Evolutionary conservation across 73 alveolate species (phyloP), one percentile per base, ranked within the genome.

Genomic region (Diophrys appendiculata): DNA sequence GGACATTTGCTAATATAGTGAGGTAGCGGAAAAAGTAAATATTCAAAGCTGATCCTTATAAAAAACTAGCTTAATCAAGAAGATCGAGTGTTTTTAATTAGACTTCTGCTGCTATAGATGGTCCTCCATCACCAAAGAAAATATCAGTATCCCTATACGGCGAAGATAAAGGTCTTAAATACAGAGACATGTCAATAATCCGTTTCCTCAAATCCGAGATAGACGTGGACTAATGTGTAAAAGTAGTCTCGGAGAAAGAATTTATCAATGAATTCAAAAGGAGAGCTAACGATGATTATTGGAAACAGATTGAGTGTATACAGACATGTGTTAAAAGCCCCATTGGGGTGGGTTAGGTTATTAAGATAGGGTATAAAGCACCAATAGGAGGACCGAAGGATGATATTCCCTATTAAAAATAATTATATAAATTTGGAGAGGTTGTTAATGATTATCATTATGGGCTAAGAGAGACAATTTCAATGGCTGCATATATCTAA

Each of bases 261-360:
- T 79, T 79, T 35, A 79, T 79, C 25, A 68, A 79, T 68, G 88
- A 79, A 54, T 79, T 79, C 34, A 68, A 76, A 52, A 73, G 88
- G 43, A 31, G 88, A 35, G 81, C 88, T 25, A 79, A 79, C 54
- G 88, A 79, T 68, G 72, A 69, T 29, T 68, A 60, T 52, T 79
- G 88, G 88, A 65, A 33, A 29, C 68, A 72, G 29, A 53, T 79
- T 18, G 81, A 33, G 27, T 68, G 81, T 29, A 69, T 79, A 2
- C 71, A 79, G 69, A 79, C 88, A 2, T 33, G 81, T 32, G 70
- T 79, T 11, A 79, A 79, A n/a, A n/a, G n/a, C n/a, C n/a, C n/a
- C n/a, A n/a, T n/a, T n/a, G n/a, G n/a, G n/a, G 65, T 86, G 54
- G 92, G 92, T 0, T 23, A 23, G 14, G 88, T 83, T 0, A 85